Evolutionary conservation across 2,329 filamentous ascomycete species (phyloP), one percentile per base, ranked within the genome.

Genomic region (Neofusicoccum sp.): DNA sequence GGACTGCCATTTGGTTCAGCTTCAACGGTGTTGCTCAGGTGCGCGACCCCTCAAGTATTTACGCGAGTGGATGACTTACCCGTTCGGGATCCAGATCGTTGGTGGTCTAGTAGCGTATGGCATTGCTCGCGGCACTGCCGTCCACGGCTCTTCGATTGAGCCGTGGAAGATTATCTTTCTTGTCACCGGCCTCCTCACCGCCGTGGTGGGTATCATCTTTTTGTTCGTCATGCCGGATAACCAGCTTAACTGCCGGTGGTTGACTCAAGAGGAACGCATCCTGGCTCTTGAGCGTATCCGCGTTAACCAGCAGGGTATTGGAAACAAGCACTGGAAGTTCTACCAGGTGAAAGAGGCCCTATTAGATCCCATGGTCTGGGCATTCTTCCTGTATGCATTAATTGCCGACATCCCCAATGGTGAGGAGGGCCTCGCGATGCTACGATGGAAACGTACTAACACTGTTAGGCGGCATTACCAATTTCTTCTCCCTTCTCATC

Each of bases 281-380:
- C 79, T 91, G 43, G 87, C 86, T 0, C 76, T 90, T 12, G 88
- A 89, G 63, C 80, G 89, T 0, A 82, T 91, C 3, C 81, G 88
- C 0, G 80, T 84, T 44, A 91, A 91, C 66, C 86, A 91, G 71
- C 89, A 89, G 61, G 89, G 89, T 0, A 85, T 88, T 12, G 86
- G 86, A 2, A 87, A 83, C 62, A 84, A 84, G 62, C 79, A 87
- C 62, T 88, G 87, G 71, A 87, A 87, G 62, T 78, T 81, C 76
- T 78, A 80, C 20, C 89, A 92, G 63, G 77, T 87, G 1, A 75
- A 80, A 8, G 82, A 85, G 64, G 80, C 82, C 0, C 66, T 85
- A 3, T 49, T 73, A 11, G 82, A 85, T 62, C 82, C 82, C 1
- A 75, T 84, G 71, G 80, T 80, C 0, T 85, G 82, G 82, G 81